Evolutionary conservation across 208 protist species (phyloP), one percentile per base, ranked within the genome.

Genomic region (Wallacemonas sp.): DNA sequence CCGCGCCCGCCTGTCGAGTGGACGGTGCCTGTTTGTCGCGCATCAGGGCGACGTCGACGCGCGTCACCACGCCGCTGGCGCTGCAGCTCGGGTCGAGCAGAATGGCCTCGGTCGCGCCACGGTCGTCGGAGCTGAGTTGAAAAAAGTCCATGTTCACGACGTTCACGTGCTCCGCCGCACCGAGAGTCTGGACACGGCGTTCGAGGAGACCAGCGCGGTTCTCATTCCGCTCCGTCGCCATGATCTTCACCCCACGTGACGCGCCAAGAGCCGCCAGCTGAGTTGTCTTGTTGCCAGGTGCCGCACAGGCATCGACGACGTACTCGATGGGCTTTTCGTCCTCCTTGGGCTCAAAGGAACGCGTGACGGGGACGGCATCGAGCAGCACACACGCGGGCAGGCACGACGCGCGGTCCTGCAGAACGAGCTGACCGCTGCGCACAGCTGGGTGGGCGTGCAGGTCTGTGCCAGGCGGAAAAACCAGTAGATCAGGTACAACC

Each of bases 241-340:
- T 92, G 9, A 97, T 83, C 57, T 92, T 90, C 8, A 94, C 62
- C 19, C 68, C 10, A 8, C 76, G 76, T 12, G 73, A 66, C 5
- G 63, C 73, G 8, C 87, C 85, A 0, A 95, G 45, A 1, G 93
- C 91, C 0, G 91, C 87, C 3, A 97, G 72, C 42, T 95, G 87
- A 21, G 83, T 91, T 5, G 93, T 97, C 61, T 97, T 97, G 73
- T 97, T 97, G 27, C 93, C 93, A 10, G 93, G 93, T 10, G 93
- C 91, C 2, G 93, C 89, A 27, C 91, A 96, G 21, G 91, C 91
- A 61, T 97, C 93, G 19, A 97, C 63, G 2, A 97, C 69, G 67
- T 93, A 90, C 73, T 93, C 85, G 22, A 92, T 62, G 26, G 87
- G 77, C 42, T 67, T 75, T 12, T 55, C 62, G 22, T 32, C 38